Conservation (phyloP, 257 asterid genomes). For the Nicotiana noctiflora region DNA sequence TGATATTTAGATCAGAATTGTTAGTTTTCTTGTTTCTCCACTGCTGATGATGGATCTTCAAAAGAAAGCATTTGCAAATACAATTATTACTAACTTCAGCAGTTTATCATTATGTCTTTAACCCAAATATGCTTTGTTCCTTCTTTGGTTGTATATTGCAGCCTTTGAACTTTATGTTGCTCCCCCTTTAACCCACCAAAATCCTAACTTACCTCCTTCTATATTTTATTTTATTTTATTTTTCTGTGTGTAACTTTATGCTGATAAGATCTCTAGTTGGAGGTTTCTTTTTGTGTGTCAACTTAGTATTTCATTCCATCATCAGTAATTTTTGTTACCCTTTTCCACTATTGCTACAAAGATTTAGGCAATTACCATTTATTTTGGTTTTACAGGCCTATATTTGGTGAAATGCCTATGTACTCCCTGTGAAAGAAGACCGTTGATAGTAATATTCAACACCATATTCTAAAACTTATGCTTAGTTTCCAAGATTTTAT, state of each 20-base stretch:
- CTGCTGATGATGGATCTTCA: constrained; percentile 9
- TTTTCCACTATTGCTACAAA: not conserved
- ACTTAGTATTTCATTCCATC: not conserved
- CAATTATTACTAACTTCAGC: constrained; percentile 1
- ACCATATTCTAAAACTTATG: not conserved
- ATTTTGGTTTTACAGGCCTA: not conserved
- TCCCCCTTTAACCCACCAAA: not conserved
- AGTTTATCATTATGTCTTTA: constrained; percentile 2
- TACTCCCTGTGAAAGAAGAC: not conserved
- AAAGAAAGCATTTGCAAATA: not conserved
- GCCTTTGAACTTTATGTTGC: constrained; percentile 4
- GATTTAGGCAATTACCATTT: not conserved
- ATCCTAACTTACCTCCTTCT: not conserved
- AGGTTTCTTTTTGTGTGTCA: not conserved
- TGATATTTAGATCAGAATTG: not conserved
- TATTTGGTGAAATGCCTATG: not conserved
- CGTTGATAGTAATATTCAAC: not conserved
- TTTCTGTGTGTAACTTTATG: not conserved
- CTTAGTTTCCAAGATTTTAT: not conserved
- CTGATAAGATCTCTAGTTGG: not conserved
- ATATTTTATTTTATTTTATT: not conserved
- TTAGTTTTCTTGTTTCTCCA: not conserved
- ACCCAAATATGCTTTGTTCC: not conserved
- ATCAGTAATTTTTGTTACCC: not conserved
- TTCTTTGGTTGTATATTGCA: not conserved